phyloP scores from a whole-genome alignment of 2,329 filamentous ascomycete species.

The Exutisphaerella laricina region DNA sequence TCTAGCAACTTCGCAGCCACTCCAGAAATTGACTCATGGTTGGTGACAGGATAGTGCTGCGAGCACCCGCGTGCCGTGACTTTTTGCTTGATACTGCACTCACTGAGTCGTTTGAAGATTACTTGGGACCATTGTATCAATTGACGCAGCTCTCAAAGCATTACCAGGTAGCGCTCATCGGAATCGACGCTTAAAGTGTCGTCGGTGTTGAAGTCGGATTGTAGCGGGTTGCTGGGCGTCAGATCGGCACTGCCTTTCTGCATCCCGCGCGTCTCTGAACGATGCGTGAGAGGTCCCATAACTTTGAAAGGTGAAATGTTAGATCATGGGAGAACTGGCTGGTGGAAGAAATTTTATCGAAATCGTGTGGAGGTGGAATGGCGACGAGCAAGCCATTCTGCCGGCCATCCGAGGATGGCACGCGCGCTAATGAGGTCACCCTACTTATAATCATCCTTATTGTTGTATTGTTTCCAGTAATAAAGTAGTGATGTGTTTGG shows the following conservation, averaged over 20 bases:
- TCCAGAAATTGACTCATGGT: constrained; percentile 12
- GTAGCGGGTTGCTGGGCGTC: constrained; percentile 30
- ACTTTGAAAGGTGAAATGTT: too few species aligned
- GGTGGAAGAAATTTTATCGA: too few species aligned
- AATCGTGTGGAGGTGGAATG: too few species aligned
- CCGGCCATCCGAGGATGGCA: too few species aligned
- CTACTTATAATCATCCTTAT: too few species aligned
- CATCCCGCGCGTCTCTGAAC: constrained; percentile 10
- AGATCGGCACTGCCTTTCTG: constrained; percentile 15
- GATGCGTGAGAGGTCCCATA: constrained; percentile 13
- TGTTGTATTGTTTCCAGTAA: too few species aligned
- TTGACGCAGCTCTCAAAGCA: constrained; percentile 18
- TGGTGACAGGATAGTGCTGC: constrained; percentile 20
- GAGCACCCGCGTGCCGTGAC: constrained; percentile 37
- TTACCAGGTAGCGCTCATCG: constrained; percentile 36
- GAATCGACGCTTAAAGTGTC: constrained; percentile 31
- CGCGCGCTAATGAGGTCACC: too few species aligned
- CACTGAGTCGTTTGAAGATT: constrained; percentile 25
- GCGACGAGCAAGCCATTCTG: too few species aligned
- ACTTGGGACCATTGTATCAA: constrained; percentile 11
- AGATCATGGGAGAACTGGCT: too few species aligned
- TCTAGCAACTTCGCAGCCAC: constrained; percentile 15
- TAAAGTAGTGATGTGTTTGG: too few species aligned
- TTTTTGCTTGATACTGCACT: constrained; percentile 30
- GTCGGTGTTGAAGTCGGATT: constrained; percentile 30